Percentiles rank a stretch among this genome's conserved stretches.
phyloP scores from a whole-genome alignment of 768 basidiomycete genomes.

The Suillus plorans region DNA sequence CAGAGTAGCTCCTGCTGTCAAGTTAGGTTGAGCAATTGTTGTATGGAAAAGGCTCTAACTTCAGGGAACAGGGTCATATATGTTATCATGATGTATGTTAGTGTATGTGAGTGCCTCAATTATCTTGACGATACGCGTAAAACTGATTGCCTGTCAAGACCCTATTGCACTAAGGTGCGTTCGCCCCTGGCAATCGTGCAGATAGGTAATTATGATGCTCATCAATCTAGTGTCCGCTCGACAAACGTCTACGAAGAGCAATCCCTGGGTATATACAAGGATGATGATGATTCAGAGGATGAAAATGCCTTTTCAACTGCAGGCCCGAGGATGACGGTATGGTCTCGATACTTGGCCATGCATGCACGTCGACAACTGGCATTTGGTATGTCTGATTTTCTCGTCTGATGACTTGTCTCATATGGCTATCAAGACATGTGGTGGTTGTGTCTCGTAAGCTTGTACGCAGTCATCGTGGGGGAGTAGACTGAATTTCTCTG shows the following conservation, averaged over 20 bases:
- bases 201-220: slow-evolving; percentile 2
- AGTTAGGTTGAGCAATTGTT: slow-evolving; percentile 49
- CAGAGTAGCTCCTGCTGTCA: slow-evolving; percentile 83
- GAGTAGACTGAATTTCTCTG: neutral
- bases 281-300: slow-evolving; percentile 48
- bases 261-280: slow-evolving; percentile 76
- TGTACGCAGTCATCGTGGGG: neutral
- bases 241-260: slow-evolving; percentile 93
- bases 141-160: slow-evolving; percentile 39
- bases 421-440: slow-evolving; percentile 73
- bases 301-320: slow-evolving; percentile 41
- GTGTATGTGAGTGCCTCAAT: slow-evolving; percentile 57
- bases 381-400: slow-evolving; percentile 57
- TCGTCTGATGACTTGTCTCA: neutral
- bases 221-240: slow-evolving; percentile 69
- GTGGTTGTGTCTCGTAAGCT: slow-evolving; percentile 64
- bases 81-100: slow-evolving; percentile 93
- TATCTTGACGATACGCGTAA: neutral
- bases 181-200: neutral
- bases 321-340: slow-evolving; percentile 58
- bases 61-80: slow-evolving; percentile 66
- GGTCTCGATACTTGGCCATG: slow-evolving; percentile 77
- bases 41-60: slow-evolving; percentile 2
- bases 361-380: slow-evolving; percentile 88
- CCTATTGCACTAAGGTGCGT: slow-evolving; percentile 78